Evolutionary conservation across 2,329 filamentous ascomycete genomes (phyloP).

Genomic region (Sclerotinia glacialis): DNA sequence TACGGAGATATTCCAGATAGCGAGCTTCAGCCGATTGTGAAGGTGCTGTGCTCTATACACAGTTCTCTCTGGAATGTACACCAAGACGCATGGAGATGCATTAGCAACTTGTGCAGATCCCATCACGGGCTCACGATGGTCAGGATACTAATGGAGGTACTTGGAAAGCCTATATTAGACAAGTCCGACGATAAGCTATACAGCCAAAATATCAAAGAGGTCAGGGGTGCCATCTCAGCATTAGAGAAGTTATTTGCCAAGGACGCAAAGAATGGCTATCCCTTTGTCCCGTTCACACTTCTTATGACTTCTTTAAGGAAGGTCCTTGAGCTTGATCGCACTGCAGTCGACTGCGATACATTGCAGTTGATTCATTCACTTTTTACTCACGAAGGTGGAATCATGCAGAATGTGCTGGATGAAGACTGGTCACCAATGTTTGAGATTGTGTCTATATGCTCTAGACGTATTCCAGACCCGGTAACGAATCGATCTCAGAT

Average conservation of each 20-base stretch:
- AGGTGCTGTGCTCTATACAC: slow-evolving; percentile 70
- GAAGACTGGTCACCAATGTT: slow-evolving; percentile 65
- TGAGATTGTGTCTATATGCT: slow-evolving; percentile 57
- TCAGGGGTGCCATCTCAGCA: slow-evolving; percentile 61
- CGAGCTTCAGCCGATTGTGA: slow-evolving; percentile 63
- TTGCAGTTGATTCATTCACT: slow-evolving; percentile 49
- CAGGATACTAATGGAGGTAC: slow-evolving; percentile 60
- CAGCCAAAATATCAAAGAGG: slow-evolving; percentile 50
- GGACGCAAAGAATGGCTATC: slow-evolving; percentile 58
- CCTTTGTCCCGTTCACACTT: slow-evolving; percentile 55
- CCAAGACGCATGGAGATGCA: slow-evolving; percentile 65
- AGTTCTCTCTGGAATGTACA: slow-evolving; percentile 60
- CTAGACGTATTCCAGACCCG: slow-evolving; percentile 33
- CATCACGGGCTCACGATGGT: slow-evolving; percentile 71
- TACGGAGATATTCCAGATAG: slow-evolving; percentile 65
- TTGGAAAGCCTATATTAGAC: slow-evolving; percentile 49
- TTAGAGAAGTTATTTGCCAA: slow-evolving; percentile 62
- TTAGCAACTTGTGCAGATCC: slow-evolving; percentile 68
- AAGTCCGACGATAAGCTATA: slow-evolving; percentile 46
- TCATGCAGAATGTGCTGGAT: slow-evolving; percentile 58
- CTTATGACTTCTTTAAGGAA: slow-evolving; percentile 57
- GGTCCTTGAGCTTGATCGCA: slow-evolving; percentile 42
- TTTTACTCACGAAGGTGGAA: slow-evolving; percentile 51
- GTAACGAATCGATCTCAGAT: slow-evolving; percentile 29
- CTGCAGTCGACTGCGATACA: slow-evolving; percentile 38